phyloP scores from a whole-genome alignment of 108 stramenopile species.

The Skeletonema menzelii region DNA sequence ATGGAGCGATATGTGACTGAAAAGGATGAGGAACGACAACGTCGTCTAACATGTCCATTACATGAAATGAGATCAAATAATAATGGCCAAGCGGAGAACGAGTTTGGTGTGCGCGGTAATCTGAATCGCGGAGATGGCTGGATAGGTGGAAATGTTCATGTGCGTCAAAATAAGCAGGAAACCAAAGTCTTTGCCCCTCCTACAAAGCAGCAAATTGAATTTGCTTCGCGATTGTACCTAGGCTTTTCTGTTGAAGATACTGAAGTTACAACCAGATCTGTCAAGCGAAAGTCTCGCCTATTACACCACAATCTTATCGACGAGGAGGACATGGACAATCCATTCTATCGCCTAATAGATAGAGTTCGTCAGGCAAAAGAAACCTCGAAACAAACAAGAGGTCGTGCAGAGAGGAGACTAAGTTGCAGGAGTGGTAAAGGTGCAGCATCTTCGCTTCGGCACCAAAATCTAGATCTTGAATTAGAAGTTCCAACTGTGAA shows the following conservation, averaged over 20 bases:
- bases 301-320: slow-evolving; percentile 19
- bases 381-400: slow-evolving; percentile 36
- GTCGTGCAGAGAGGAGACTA: slow-evolving; percentile 30
- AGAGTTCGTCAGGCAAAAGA: slow-evolving; percentile 26
- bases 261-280: neutral
- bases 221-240: slow-evolving; percentile 46
- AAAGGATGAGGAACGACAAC: slow-evolving; percentile 38
- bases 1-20: slow-evolving; percentile 38
- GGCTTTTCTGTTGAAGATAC: slow-evolving; percentile 47
- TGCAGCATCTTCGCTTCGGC: neutral
- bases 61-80: slow-evolving; percentile 26
- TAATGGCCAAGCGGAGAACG: slow-evolving; percentile 11
- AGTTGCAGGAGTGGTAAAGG: neutral
- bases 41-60: slow-evolving; percentile 34
- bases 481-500: neutral
- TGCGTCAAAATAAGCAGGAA: slow-evolving; percentile 13
- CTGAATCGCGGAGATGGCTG: slow-evolving; percentile 38
- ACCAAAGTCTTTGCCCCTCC: slow-evolving; percentile 39
- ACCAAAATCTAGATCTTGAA: neutral
- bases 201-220: slow-evolving; percentile 50
- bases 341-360: slow-evolving; percentile 37
- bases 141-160: slow-evolving; percentile 41
- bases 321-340: slow-evolving; percentile 34
- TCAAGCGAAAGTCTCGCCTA: slow-evolving; percentile 12
- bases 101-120: neutral